Conservation (phyloP, 2,329 filamentous ascomycete species). For the Celoporthe dispersa region DNA sequence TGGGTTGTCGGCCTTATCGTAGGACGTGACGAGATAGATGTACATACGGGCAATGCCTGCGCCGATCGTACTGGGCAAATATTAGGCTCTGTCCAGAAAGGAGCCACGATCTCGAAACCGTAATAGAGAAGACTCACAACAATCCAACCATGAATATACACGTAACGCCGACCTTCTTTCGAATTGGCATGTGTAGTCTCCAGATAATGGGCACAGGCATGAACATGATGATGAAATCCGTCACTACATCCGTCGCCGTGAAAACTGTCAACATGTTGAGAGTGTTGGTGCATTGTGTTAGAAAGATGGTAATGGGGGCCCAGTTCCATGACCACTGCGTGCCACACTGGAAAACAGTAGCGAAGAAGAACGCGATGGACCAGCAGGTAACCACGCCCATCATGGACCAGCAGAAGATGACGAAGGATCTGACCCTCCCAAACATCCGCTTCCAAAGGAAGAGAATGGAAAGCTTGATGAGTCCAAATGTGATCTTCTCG, state of each 20-base stretch:
- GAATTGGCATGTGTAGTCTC: neutral
- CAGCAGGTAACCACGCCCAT: too few relatives aligned
- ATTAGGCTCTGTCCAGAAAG: too few relatives aligned
- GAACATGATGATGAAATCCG: slow-evolving; percentile 20
- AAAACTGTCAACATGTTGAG: slow-evolving; percentile 27
- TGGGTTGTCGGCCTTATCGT: neutral
- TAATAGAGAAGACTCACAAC: neutral
- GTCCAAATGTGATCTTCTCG: slow-evolving; percentile 32
- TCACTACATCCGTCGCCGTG: slow-evolving; percentile 23
- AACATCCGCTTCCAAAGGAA: slow-evolving; percentile 35
- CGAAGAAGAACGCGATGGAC: too few relatives aligned
- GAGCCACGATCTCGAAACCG: too few relatives aligned
- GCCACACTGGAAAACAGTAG: slow-evolving; percentile 32
- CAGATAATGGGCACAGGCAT: neutral
- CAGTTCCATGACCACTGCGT: slow-evolving; percentile 29
- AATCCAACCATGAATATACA: neutral
- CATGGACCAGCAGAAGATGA: slow-evolving; percentile 27
- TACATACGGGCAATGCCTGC: neutral
- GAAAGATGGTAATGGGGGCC: slow-evolving; percentile 29
- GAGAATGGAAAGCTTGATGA: slow-evolving; percentile 34
- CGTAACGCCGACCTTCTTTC: neutral
- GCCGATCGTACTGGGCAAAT: neutral
- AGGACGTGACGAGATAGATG: neutral
- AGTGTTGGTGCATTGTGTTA: slow-evolving; percentile 19
- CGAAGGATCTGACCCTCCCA: slow-evolving; percentile 18